Percentiles rank a stretch among this genome's conserved stretches.
These are phyloP conservation scores for Cryphonectria radicalis DNA, from an alignment of 2,329 filamentous ascomycete species.

Conservation along the genomic window DNA sequence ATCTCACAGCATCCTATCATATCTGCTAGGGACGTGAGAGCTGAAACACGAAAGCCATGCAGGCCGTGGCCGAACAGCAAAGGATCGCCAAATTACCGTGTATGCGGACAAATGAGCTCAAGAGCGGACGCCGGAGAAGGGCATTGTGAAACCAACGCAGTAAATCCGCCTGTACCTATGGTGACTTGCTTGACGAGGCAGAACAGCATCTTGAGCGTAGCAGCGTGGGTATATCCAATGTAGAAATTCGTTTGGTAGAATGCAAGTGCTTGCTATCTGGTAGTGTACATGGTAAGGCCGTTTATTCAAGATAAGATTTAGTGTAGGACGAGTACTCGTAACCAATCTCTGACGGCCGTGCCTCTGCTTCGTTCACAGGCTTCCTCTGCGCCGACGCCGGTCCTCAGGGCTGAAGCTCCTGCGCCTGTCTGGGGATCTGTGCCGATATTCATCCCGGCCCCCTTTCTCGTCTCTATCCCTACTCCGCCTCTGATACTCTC, in stretches of 20 bases:
- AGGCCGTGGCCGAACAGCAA: neutral
- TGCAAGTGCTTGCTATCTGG: neutral
- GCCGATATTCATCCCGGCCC: slow-evolving; percentile 39
- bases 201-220: too few relatives aligned
- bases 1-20: neutral
- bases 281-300: neutral
- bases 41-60: neutral
- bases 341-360: neutral
- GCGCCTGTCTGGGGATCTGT: slow-evolving; percentile 33
- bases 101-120: neutral
- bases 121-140: neutral
- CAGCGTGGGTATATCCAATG: neutral
- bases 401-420: slow-evolving; percentile 30
- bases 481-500: slow-evolving; percentile 32
- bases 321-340: neutral
- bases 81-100: too few relatives aligned
- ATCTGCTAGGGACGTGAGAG: neutral
- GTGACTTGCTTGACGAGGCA: neutral
- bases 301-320: neutral
- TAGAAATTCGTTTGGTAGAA: neutral
- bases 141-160: neutral
- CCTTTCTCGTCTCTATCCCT: slow-evolving; percentile 33
- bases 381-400: slow-evolving; percentile 11
- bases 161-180: neutral
- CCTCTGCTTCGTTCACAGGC: neutral